Evolutionary conservation across 2,329 filamentous ascomycete genomes (phyloP).

Genomic region (Aspergillus neotritici): DNA sequence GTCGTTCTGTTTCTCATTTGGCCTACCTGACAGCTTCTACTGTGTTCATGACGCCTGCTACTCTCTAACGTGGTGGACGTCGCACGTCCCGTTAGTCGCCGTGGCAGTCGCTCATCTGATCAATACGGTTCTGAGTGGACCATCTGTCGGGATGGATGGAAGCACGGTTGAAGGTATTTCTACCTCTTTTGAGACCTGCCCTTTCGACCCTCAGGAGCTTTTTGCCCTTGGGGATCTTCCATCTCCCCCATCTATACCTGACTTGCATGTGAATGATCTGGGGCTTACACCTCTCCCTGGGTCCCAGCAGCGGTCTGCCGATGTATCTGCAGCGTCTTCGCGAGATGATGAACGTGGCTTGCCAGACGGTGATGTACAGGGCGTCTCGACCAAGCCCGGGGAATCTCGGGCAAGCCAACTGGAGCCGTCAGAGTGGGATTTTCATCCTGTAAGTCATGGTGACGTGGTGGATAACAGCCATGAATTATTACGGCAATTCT

Average conservation of each 20-base stretch:
- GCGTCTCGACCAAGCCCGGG: not conserved
- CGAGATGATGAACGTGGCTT: constrained; percentile 9
- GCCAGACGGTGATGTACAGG: not conserved
- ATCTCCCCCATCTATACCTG: constrained; percentile 14
- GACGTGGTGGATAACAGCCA: constrained; percentile 1
- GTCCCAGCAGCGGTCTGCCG: constrained; percentile 23
- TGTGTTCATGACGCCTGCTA: too few relatives aligned
- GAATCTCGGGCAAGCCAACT: not conserved
- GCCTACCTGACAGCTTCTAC: too few relatives aligned
- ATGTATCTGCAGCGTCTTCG: constrained; percentile 4
- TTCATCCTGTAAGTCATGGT: not conserved
- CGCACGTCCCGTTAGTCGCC: not conserved
- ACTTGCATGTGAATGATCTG: constrained; percentile 31
- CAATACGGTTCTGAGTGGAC: not conserved
- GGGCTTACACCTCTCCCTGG: constrained; percentile 42
- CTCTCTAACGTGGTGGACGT: too few relatives aligned
- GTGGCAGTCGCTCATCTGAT: not conserved
- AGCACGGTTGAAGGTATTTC: constrained; percentile 36
- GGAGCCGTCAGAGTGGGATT: not conserved
- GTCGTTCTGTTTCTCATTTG: too few relatives aligned
- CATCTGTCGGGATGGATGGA: constrained; percentile 17
- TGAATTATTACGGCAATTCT: constrained; percentile 15
- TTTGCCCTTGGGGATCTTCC: constrained; percentile 17
- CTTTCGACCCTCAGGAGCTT: constrained; percentile 15
- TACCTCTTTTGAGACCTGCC: constrained; percentile 28